These are phyloP conservation scores for Echites panduratus DNA, from an alignment of 257 asterid genomes.

Conservation along the genomic window DNA sequence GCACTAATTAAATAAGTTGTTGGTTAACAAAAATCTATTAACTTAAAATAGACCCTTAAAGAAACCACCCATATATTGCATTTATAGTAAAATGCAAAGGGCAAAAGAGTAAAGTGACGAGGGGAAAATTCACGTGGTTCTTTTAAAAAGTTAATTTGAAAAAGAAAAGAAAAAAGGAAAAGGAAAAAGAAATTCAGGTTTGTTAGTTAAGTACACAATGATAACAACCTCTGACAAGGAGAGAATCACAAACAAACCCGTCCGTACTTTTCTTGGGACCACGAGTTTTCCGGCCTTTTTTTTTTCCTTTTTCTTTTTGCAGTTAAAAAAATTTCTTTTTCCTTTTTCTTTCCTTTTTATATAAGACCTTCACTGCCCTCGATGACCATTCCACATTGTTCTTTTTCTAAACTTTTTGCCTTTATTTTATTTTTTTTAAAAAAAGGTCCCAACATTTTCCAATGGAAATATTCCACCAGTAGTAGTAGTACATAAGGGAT, in stretches of 20 bases:
- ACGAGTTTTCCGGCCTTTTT: neutral
- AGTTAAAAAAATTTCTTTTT: neutral
- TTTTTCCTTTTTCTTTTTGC: neutral
- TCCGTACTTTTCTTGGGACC: constrained; percentile 25
- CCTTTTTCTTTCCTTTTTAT: neutral
- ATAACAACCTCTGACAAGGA: constrained; percentile 31
- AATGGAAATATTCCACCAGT: neutral
- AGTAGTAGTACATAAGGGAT: too few species aligned
- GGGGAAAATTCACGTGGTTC: constrained; percentile 4
- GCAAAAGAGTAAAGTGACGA: neutral
- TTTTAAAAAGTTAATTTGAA: neutral
- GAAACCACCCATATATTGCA: too few species aligned
- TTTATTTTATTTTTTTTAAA: neutral
- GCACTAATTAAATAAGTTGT: too few species aligned
- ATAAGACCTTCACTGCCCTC: neutral
- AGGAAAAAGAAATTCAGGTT: constrained; percentile 16
- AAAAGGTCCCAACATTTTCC: constrained; percentile 1
- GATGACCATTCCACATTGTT: neutral
- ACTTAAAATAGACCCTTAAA: too few species aligned
- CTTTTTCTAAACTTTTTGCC: neutral
- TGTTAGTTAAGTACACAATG: constrained; percentile 28
- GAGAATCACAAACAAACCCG: constrained; percentile 23
- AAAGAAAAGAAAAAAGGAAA: constrained; percentile 1
- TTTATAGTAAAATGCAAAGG: neutral
- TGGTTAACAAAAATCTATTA: too few species aligned